Conservation (phyloP, 768 basidiomycete genomes). For the Tylopilus cervinicoccineus region DNA sequence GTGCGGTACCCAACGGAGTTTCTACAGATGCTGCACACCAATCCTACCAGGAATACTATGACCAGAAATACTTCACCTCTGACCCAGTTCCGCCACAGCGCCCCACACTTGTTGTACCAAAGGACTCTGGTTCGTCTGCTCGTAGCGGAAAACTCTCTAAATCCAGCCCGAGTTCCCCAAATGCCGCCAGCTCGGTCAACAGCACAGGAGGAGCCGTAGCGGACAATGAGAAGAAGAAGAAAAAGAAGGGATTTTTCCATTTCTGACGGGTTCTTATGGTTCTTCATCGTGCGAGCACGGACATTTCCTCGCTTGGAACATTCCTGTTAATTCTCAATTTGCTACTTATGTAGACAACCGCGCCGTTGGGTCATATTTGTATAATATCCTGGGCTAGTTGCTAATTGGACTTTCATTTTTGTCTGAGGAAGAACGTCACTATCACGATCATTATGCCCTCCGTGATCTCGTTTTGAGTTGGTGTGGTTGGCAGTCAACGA, state of each 20-base stretch:
- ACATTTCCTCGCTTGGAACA: not conserved
- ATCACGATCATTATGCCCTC: not conserved
- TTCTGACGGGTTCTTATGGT: conserved; percentile 38
- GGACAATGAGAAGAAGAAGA: conserved; percentile 68
- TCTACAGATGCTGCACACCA: conserved; percentile 44
- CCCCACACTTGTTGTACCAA: conserved; percentile 24
- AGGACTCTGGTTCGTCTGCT: conserved; percentile 18
- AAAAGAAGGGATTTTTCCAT: conserved; percentile 68
- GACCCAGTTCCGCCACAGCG: conserved; percentile 31
- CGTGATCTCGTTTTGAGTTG: too few species aligned
- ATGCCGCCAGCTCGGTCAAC: conserved; percentile 45
- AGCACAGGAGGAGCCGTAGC: conserved; percentile 34
- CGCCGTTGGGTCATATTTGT: conserved; percentile 4
- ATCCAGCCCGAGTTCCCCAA: conserved; percentile 47
- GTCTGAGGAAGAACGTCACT: not conserved
- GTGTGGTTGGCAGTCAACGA: too few species aligned
- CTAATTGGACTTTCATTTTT: conserved; percentile 8
- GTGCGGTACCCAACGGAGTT: conserved; percentile 65
- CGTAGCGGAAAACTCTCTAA: conserved; percentile 26
- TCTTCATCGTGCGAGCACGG: not conserved
- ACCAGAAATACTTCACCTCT: conserved; percentile 64
- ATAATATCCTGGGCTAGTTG: conserved; percentile 8
- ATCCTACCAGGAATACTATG: conserved; percentile 72
- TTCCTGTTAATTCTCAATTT: not conserved
- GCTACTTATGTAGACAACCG: conserved; percentile 2